Evolutionary conservation across 2,329 filamentous ascomycete genomes (phyloP).

Genomic region (Neurospora sp.): DNA sequence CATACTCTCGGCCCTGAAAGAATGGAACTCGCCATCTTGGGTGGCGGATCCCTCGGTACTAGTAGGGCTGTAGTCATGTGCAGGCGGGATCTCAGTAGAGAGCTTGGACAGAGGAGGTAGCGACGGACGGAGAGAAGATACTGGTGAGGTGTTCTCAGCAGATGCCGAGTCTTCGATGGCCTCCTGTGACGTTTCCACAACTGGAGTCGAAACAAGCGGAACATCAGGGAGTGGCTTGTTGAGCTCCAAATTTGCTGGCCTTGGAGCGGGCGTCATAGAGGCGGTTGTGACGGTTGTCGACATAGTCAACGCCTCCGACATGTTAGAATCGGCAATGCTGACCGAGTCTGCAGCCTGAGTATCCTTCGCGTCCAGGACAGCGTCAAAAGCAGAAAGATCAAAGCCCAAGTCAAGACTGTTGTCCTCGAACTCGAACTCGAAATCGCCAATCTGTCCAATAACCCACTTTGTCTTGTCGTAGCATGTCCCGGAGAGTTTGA

Average conservation of each 20-base stretch:
- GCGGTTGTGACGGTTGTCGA: conserved; percentile 23
- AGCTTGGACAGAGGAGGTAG: conserved; percentile 50
- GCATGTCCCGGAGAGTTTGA: conserved; percentile 84
- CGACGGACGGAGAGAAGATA: conserved; percentile 37
- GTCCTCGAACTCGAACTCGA: conserved; percentile 68
- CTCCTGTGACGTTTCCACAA: conserved; percentile 17
- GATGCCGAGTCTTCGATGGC: conserved; percentile 31
- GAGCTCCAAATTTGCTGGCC: conserved; percentile 35
- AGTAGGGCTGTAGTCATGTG: conserved; percentile 37
- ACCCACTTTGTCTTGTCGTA: conserved; percentile 77
- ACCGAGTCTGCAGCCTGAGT: conserved; percentile 24
- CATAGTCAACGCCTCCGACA: conserved; percentile 21
- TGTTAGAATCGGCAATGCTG: conserved; percentile 29
- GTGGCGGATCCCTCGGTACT: conserved; percentile 29
- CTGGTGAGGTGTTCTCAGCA: conserved; percentile 32
- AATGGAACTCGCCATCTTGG: conserved; percentile 41
- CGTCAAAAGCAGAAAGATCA: conserved; percentile 41
- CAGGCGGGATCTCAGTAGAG: conserved; percentile 37
- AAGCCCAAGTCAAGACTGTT: conserved; percentile 47
- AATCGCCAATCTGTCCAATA: conserved; percentile 83
- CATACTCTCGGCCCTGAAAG: conserved; percentile 57
- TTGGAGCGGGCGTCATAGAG: conserved; percentile 23
- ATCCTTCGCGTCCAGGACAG: conserved; percentile 26
- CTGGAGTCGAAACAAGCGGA: conserved; percentile 42
- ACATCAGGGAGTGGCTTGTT: conserved; percentile 62